phyloP scores from a whole-genome alignment of 345 rosid genomes.

The Angophora floribunda region DNA sequence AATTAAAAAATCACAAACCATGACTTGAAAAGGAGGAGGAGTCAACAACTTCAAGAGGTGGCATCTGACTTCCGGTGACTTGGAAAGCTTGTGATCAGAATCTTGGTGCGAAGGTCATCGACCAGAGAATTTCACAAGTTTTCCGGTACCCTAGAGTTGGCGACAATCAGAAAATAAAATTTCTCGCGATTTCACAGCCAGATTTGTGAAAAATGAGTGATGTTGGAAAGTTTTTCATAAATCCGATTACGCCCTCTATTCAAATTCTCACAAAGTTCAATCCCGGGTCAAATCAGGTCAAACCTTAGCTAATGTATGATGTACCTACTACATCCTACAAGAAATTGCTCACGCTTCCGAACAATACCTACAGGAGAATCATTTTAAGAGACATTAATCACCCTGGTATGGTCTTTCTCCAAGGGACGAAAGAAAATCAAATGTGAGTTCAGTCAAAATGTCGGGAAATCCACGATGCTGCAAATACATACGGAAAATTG shows the following conservation, averaged over 20 bases:
- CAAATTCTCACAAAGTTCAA: neutral
- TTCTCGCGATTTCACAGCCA: neutral
- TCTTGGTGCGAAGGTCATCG: accelerated
- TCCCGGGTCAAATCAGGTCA: neutral
- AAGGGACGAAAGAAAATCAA: neutral
- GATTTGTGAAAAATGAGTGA: neutral
- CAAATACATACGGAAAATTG: neutral
- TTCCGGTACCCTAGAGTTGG: neutral
- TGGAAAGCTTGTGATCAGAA: accelerated
- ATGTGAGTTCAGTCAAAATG: neutral
- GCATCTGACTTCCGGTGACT: neutral
- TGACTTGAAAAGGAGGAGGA: neutral
- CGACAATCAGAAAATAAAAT: neutral
- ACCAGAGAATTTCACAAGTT: neutral
- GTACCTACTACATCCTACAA: neutral
- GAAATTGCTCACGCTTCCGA: neutral
- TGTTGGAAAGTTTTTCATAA: neutral
- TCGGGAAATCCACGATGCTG: neutral
- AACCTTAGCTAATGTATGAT: neutral
- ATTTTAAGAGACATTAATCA: neutral
- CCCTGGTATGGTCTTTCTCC: neutral
- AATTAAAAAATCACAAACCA: neutral
- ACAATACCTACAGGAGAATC: neutral
- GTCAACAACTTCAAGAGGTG: neutral
- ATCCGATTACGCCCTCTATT: neutral